Evolutionary conservation across 371 early-diverging fungal species (phyloP), one percentile per base, ranked within the genome.

Genomic region (Umbelopsis sp.): DNA sequence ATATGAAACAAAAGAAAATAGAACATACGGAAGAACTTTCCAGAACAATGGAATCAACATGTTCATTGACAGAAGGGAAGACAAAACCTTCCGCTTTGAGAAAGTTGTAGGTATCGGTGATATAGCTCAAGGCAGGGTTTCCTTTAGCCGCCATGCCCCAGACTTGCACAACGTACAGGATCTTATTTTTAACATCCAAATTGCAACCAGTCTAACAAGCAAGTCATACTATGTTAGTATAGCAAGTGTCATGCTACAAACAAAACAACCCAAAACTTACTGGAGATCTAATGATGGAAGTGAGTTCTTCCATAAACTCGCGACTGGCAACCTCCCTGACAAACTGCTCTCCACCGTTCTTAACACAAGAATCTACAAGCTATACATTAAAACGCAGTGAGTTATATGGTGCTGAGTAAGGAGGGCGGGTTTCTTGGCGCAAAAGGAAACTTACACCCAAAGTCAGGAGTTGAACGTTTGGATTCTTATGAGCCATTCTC

Each of bases 331-430:
- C 77, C 71, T 97, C 96, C 10, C 87, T 84, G 45, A 97, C 79
- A 74, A 98, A 95, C 45, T 88, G 88, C 51, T 83, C 77, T 1
- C 98, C 98, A 32, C 93, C 91, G 76, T 98, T 98, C 78, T 98
- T 98, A 38, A 97, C 94, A 74, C 96, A 96, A 20, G 91, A 89
- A 76, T 98, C 98, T 0, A 92, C 82, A 45, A 97, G 79, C 94
- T 94, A 12, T 41, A 70, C 20, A 35, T 37, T 20, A 32, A 29
- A 63, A 32, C n/a, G 53, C 45, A 64, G 25, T 29, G 24, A 44
- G 10, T 37, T 14, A 41, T 12, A 41, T 41, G 41, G 12, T 12
- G 41, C 41, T 41, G 41, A 41, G 41, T 41, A 41, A 41, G 41
- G 41, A 41, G 41, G 20, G 37, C 11, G 25, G 51, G 41, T 9